These are phyloP conservation scores for Neofusicoccum umdonicola DNA, from an alignment of 2,329 filamentous ascomycete genomes.

Conservation along the genomic window DNA sequence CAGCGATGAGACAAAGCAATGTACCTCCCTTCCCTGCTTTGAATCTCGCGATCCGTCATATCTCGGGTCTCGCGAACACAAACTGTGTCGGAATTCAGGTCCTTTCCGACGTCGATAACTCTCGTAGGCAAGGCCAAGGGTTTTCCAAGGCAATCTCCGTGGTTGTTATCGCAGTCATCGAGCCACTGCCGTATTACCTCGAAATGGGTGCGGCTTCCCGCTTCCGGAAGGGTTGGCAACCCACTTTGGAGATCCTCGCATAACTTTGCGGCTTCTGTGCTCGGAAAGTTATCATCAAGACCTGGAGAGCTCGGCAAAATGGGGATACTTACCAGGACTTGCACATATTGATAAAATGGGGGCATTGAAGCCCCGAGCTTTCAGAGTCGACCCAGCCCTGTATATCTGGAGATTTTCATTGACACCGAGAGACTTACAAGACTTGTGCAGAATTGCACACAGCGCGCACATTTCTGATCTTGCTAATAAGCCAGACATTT, in stretches of 20 bases:
- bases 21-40: neutral
- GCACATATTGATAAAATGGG: too few relatives aligned
- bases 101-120: neutral
- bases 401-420: too few relatives aligned
- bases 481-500: too few relatives aligned
- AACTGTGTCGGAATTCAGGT: neutral
- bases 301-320: neutral
- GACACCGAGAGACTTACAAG: too few relatives aligned
- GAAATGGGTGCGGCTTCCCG: slow-evolving; percentile 12
- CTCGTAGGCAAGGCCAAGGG: neutral
- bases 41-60: neutral
- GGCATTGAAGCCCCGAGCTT: too few relatives aligned
- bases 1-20: neutral
- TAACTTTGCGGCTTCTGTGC: neutral
- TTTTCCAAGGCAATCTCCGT: neutral
- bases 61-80: too few relatives aligned
- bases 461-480: too few relatives aligned
- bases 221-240: slow-evolving; percentile 17
- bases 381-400: too few relatives aligned
- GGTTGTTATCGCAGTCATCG: neutral
- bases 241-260: slow-evolving; percentile 20
- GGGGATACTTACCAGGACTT: neutral
- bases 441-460: too few relatives aligned
- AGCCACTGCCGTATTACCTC: slow-evolving; percentile 19
- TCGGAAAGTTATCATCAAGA: too few relatives aligned